Percentiles rank a stretch among this genome's conserved stretches.
These are phyloP conservation scores for Aquilaria agallochum DNA, from an alignment of 441 rosid species.

Conservation along the genomic window DNA sequence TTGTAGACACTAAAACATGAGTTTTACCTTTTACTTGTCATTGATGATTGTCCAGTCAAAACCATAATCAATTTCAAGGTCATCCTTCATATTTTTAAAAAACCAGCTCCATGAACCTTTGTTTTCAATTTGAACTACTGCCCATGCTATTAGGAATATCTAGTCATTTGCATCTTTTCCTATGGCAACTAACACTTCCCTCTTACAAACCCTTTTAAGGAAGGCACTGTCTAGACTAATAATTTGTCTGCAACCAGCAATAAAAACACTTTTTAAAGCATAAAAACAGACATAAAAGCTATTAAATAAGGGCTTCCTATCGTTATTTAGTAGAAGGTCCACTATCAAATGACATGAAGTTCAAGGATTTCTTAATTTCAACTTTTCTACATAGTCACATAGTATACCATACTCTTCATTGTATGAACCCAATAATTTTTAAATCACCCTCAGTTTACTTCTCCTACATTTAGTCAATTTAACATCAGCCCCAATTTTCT, in stretches of 20 bases:
- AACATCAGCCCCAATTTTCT: no score
- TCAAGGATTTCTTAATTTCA: no score
- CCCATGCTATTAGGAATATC: conserved; percentile 12
- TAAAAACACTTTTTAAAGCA: not conserved
- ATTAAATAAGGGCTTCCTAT: not conserved
- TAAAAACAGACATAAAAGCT: not conserved
- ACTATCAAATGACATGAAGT: no score
- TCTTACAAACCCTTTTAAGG: not conserved
- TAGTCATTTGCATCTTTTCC: conserved; percentile 10
- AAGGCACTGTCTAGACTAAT: conserved; percentile 5
- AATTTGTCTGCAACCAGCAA: not conserved
- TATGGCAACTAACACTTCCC: not conserved
- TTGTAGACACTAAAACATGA: no score
- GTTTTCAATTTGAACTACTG: not conserved
- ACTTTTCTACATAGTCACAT: no score
- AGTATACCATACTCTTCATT: not conserved
- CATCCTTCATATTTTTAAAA: not conserved
- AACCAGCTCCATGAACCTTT: not conserved
- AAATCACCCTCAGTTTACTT: not conserved
- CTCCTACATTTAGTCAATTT: not conserved
- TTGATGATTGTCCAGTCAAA: no score
- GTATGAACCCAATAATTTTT: no score
- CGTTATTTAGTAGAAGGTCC: not conserved
- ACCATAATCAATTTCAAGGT: not conserved
- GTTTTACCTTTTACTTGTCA: not conserved